Percentiles rank a stretch among this genome's conserved stretches.
Conservation (phyloP, 352 stramenopile species). For the Aphanomyces invadans region DNA sequence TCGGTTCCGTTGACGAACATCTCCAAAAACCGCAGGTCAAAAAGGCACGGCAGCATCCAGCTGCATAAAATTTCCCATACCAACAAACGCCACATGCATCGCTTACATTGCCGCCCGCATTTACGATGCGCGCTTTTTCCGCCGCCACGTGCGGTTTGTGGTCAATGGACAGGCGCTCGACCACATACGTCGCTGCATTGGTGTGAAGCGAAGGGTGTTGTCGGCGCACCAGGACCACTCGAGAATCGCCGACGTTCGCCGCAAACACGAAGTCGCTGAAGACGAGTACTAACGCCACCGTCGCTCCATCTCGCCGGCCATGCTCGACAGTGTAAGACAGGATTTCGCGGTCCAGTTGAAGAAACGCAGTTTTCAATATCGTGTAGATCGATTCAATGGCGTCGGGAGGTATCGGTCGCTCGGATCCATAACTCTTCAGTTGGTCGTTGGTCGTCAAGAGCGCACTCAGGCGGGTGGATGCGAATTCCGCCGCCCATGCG, state of each 20-base stretch:
- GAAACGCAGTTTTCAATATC: conserved; percentile 50
- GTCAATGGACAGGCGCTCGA: conserved; percentile 54
- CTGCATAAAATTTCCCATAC: too few species aligned
- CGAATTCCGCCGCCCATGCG: conserved; percentile 56
- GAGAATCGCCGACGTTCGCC: conserved; percentile 70
- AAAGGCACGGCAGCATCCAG: too few species aligned
- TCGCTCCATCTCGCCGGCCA: conserved; percentile 67
- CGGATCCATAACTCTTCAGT: conserved; percentile 31
- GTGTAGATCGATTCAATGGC: conserved; percentile 44
- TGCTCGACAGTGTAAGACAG: conserved; percentile 54
- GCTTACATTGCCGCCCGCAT: conserved; percentile 50
- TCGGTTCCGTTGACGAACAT: too few species aligned
- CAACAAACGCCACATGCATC: too few species aligned
- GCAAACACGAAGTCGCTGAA: conserved; percentile 67
- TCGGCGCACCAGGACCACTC: conserved; percentile 43
- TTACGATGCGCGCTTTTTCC: conserved; percentile 50
- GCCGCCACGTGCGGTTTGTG: conserved; percentile 66
- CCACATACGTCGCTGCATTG: conserved; percentile 16
- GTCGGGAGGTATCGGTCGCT: conserved; percentile 33
- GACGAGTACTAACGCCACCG: conserved; percentile 59
- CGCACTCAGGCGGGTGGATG: conserved; percentile 47
- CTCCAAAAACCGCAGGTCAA: too few species aligned
- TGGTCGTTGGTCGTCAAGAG: conserved; percentile 43
- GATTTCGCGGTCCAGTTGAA: conserved; percentile 60
- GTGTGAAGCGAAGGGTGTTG: conserved; percentile 24